These are phyloP conservation scores for Gaertneriomyces sp. DNA, from an alignment of 192 early-diverging fungal genomes.

Conservation along the genomic window DNA sequence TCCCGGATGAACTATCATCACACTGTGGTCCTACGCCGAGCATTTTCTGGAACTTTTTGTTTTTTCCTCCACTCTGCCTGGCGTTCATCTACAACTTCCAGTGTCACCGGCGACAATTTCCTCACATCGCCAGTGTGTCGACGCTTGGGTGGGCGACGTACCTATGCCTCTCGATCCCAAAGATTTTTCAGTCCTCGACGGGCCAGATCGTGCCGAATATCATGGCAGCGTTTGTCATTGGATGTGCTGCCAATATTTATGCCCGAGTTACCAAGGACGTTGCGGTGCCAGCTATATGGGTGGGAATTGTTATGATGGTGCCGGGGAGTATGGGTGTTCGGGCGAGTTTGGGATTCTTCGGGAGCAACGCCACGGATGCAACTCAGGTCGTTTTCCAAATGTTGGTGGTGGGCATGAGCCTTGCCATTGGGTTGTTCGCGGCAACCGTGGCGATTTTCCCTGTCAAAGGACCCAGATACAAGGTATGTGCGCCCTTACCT, in stretches of 20 bases:
- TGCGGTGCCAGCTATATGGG: conserved; percentile 76
- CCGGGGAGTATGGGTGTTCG: conserved; percentile 80
- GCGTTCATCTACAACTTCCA: conserved; percentile 56
- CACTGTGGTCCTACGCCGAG: neutral
- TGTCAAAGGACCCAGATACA: conserved; percentile 33
- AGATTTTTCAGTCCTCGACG: conserved; percentile 40
- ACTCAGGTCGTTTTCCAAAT: conserved; percentile 45
- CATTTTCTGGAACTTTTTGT: conserved; percentile 52
- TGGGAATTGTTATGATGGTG: conserved; percentile 76
- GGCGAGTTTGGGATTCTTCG: conserved; percentile 62
- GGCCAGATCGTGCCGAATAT: conserved; percentile 46
- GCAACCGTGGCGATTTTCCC: conserved; percentile 42
- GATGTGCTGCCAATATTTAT: conserved; percentile 72
- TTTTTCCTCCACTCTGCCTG: conserved; percentile 55
- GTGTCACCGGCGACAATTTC: conserved; percentile 63
- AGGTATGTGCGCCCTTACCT: conserved; percentile 3
- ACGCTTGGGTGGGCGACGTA: conserved; percentile 70
- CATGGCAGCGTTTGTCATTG: conserved; percentile 74
- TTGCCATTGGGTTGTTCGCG: conserved; percentile 48
- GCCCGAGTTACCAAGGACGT: conserved; percentile 69
- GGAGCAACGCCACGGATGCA: conserved; percentile 27
- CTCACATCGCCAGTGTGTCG: conserved; percentile 65
- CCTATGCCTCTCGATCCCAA: conserved; percentile 54
- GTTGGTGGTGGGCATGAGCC: conserved; percentile 44
- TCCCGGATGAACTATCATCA: neutral